Evolutionary conservation across 2,329 filamentous ascomycete genomes (phyloP), one percentile per base, ranked within the genome.

Genomic region (Ophiocordyceps unilateralis): DNA sequence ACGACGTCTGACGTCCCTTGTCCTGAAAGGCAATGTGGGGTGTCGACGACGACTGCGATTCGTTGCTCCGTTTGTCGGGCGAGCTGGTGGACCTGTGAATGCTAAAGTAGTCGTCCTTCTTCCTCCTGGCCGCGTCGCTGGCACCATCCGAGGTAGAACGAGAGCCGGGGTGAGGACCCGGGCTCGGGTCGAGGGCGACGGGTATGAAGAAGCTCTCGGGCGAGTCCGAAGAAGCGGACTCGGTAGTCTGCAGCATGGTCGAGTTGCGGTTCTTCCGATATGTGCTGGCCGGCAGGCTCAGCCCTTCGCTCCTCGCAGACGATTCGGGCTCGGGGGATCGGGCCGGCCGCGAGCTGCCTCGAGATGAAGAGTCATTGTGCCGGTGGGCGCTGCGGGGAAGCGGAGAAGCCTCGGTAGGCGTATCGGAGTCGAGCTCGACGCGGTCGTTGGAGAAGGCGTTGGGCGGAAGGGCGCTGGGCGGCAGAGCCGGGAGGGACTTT

Each of bases 11-110:
- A 2, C 83, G 74, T 2, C 76, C 76, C 60, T 88, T 91, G 53
- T 93, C 85, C 58, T 93, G 86, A 57, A 87, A 93, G 20, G 86
- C 83, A 52, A 93, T 93, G 54, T 94, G 87, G n/a, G 87, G 85
- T 15, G 84, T 87, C 2, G 78, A 73, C 46, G 78, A 73, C 46
- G 65, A 58, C 44, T 67, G 64, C 1, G 70, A 71, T 38, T 72
- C 70, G 15, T 20, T 36, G 32, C 53, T 55, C 40, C 66, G 68
- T 50, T 62, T 69, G 42, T 74, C 67, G 3, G 58, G 48, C 2
- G 59, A 49, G 15, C 61, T 50, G 2, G 58, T 50, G n/a, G 60
- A 55, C 55, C 67, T 70, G 28, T 63, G 47, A 6, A 62, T 52
- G 41, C 58, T 64, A 53, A 80, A 81, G 50, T 81, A 81, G 49